phyloP scores from a whole-genome alignment of 768 basidiomycete species.

The Lactarius hengduanensis region DNA sequence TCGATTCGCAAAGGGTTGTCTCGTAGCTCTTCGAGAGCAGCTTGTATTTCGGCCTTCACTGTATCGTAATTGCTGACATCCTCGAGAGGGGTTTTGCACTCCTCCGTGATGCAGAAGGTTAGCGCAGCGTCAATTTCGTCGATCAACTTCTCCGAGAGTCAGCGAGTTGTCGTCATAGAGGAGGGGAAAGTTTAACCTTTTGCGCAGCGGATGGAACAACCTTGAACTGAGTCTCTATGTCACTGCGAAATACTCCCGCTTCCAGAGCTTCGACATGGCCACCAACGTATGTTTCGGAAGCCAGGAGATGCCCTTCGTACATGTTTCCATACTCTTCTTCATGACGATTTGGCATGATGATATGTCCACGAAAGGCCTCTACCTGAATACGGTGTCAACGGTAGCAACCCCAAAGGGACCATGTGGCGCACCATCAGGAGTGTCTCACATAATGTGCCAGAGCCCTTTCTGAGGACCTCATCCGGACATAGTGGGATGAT shows the following conservation, averaged over 20 bases:
- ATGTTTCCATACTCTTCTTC: slow-evolving; percentile 90
- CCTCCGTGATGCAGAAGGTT: slow-evolving; percentile 83
- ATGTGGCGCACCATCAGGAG: slow-evolving; percentile 81
- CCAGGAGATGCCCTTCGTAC: slow-evolving; percentile 94
- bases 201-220: slow-evolving; percentile 85
- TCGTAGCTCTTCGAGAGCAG: slow-evolving; percentile 82
- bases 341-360: slow-evolving; percentile 98
- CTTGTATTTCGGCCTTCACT: slow-evolving; percentile 75
- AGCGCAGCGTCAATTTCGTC: slow-evolving; percentile 92
- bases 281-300: slow-evolving; percentile 97
- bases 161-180: slow-evolving; percentile 15
- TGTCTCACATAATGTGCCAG: slow-evolving; percentile 96
- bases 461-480: slow-evolving; percentile 94
- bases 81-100: slow-evolving; percentile 75
- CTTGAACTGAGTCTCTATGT: slow-evolving; percentile 94
- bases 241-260: slow-evolving; percentile 96
- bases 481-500: slow-evolving; percentile 97
- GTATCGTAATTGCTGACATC: slow-evolving; percentile 94
- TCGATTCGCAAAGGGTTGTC: slow-evolving; percentile 88
- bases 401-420: not conserved
- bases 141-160: slow-evolving; percentile 60
- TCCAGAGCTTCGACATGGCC: slow-evolving; percentile 98
- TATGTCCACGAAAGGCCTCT: slow-evolving; percentile 86
- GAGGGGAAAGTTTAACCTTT: slow-evolving; percentile 48
- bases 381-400: slow-evolving; percentile 53